phyloP scores from a whole-genome alignment of 2,329 filamentous ascomycete species.

The Berkeleyomyces basicola region DNA sequence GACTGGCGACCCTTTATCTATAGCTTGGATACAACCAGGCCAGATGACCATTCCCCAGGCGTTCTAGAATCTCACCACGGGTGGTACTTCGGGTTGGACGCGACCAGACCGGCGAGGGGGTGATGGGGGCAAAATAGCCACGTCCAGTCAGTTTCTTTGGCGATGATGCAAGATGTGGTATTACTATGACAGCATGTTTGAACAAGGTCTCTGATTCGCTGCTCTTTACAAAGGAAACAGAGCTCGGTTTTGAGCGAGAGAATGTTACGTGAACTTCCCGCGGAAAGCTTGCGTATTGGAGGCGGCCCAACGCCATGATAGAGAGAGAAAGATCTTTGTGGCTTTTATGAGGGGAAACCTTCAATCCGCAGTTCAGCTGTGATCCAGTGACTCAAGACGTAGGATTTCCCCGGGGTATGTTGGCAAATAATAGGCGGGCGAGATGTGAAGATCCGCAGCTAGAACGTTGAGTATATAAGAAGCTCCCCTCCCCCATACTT shows the following conservation, averaged over 20 bases:
- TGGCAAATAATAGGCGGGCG: background rate
- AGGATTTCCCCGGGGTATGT: background rate
- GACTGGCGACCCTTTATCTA: background rate
- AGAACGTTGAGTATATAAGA: background rate
- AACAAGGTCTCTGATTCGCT: too few relatives aligned
- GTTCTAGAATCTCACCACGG: background rate
- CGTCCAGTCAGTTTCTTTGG: too few relatives aligned
- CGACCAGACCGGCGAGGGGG: background rate
- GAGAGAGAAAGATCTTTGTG: too few relatives aligned
- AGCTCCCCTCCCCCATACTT: background rate
- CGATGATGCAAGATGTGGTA: background rate
- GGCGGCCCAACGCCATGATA: too few relatives aligned
- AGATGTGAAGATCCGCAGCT: background rate
- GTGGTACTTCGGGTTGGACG: background rate
- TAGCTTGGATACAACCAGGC: background rate
- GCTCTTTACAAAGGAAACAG: too few relatives aligned
- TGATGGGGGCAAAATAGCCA: too few relatives aligned
- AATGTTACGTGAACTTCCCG: background rate
- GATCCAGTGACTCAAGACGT: background rate
- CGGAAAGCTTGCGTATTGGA: background rate
- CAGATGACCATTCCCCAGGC: background rate
- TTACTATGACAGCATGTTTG: background rate
- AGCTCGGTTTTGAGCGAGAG: background rate
- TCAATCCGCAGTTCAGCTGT: too few relatives aligned
- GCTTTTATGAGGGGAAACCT: too few relatives aligned